Base-by-base conservation (phyloP, 2,329 filamentous ascomycete species). In the Zasmidium citrigriseum region DNA sequence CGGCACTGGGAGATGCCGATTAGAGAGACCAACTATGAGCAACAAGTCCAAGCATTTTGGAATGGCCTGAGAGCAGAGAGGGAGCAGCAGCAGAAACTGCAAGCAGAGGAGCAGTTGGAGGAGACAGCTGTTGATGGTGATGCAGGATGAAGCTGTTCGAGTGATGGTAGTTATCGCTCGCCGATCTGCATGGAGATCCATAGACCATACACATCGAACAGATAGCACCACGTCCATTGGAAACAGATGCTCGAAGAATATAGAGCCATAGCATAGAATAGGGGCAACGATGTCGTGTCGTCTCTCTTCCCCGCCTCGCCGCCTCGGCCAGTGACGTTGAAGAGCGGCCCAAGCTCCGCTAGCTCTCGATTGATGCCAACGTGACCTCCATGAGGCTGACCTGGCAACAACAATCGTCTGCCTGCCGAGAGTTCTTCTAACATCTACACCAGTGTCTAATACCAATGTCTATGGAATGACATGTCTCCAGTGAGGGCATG, bases 1-100 rank as follows among this genome's bases (percentile, higher is more conserved):
- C 63, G 69, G 12, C 67, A 72, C 23, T 75, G 68, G 69, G 72
- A 74, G 64, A 63, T 75, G 25, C 67, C 69, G 4, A 56, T 71
- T 2, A 62, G 64, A 50, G 64, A 68, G 14, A 75, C 72, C 14
- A 71, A 65, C 34, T 74, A 73, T 57, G 68, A 67, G 18, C 54
- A 59, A n/a, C 72, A 74, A 55, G 65, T 65, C 34, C 64, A 63
- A 51, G 70, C 72, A 12, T 74, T 73, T 55, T 73, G 71, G 72
- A 48, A 45, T 12, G 52, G 49, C 3, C 16, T 59, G 3, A 46
- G 59, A 16, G 45, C 49, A 29, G 56, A 46, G 45, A 24, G 53
- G 21, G 18, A 10, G 20, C n/a, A n/a, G n/a, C n/a, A n/a, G n/a
- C n/a, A n/a, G n/a, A n/a, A n/a, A n/a, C n/a, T n/a, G n/a, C n/a